Evolutionary conservation across 331 rosid species (phyloP), one percentile per base, ranked within the genome.

Genomic region (Saraca asoca): DNA sequence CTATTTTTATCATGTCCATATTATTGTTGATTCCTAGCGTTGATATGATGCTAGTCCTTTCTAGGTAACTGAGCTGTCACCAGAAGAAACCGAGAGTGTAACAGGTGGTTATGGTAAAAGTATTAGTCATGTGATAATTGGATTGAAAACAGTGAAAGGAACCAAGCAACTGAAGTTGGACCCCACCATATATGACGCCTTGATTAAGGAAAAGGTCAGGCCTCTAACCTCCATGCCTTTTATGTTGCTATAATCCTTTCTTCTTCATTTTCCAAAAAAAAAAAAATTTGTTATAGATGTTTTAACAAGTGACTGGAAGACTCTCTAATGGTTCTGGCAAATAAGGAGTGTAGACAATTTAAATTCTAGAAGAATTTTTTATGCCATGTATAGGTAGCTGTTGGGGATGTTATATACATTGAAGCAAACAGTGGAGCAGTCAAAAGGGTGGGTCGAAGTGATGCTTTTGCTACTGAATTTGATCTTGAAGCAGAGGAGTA

Each of bases 371-470:
- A 39, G 37, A 44, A 54, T 2, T 58, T 60, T 69, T 34, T 51
- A 58, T 60, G 12, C 10, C 66, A 50, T 18, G n/a, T 67, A 69
- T 72, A 93, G 98, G 90, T 93, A 51, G 98, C 95, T 68, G 88
- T 81, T 71, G 98, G 98, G 37, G 98, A 90, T 87, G 98, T 93
- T 70, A 87, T 93, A 76, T 90, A 90, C 54, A 82, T 93, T 43
- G 98, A 93, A 81, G 94, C 91, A 19, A 93, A 93, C 79, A 93
- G 98, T 46, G 98, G 98, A 63, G 97, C 98, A 62, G 98, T 93
- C 17, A 93, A 86, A 80, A 86, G 97, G 73, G 98, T 93, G 12
- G 98, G 98, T 14, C 83, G 98, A 75, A 90, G 98, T 82, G 98
- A 90, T 71, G 95, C 98, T 70, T 93, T 84, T 82, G 98, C 98